phyloP scores from a whole-genome alignment of 768 basidiomycete genomes.

The Leccinellum rugosiceps region DNA sequence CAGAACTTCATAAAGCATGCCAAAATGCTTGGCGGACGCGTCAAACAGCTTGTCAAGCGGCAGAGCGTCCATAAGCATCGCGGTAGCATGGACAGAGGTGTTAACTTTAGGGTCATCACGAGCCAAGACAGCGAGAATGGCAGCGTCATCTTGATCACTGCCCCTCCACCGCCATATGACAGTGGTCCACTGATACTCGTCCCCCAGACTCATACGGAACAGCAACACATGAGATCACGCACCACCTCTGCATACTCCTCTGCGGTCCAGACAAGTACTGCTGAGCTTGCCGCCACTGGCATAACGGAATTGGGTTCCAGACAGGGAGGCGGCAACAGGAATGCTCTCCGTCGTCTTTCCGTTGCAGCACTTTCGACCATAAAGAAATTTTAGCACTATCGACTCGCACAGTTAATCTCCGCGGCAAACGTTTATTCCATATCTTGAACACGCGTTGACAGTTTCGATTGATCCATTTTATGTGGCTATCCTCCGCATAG shows the following conservation, averaged over 20 bases:
- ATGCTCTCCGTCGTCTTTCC: conserved; percentile 29
- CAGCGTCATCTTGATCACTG: conserved; percentile 30
- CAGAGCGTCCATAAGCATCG: conserved; percentile 8
- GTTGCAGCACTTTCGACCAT: conserved; percentile 31
- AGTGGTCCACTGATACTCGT: background rate
- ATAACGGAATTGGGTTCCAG: conserved; percentile 12
- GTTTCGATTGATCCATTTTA: background rate
- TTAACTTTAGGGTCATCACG: conserved; percentile 18
- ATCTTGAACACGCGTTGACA: conserved; percentile 4
- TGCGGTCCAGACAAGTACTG: conserved; percentile 9
- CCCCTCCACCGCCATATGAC: conserved; percentile 28
- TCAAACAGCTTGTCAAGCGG: conserved; percentile 26
- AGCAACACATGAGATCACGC: conserved; percentile 12
- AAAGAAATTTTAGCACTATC: conserved; percentile 16
- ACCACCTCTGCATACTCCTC: conserved; percentile 27
- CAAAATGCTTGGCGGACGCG: conserved; percentile 26
- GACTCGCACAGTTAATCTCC: background rate
- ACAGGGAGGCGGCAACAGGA: conserved; percentile 16
- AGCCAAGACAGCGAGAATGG: conserved; percentile 29
- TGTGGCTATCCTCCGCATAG: background rate
- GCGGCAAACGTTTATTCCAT: background rate
- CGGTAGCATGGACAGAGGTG: conserved; percentile 19
- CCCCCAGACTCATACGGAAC: conserved; percentile 5
- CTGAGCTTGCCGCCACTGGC: conserved; percentile 5
- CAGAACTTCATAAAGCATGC: conserved; percentile 24